Conservation (phyloP, 2,329 filamentous ascomycete species). For the Colletotrichum musicola region DNA sequence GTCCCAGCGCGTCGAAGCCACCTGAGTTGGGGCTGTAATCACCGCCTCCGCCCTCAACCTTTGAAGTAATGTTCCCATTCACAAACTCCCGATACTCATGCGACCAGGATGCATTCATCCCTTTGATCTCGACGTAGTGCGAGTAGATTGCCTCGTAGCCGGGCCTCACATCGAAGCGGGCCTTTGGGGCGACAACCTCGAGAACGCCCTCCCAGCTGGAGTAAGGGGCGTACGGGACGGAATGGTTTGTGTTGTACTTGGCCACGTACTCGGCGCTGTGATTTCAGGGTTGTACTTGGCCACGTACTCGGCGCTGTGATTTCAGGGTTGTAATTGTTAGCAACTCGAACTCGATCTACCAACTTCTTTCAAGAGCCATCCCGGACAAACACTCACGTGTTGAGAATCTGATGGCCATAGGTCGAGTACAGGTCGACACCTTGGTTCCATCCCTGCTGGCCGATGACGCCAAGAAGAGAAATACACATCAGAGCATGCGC, state of each 20-base stretch:
- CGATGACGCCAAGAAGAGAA: constrained; percentile 49
- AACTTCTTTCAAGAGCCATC: neutral
- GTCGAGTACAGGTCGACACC: constrained; percentile 51
- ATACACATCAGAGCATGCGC: constrained; percentile 53
- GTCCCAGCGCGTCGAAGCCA: neutral
- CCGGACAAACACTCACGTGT: constrained; percentile 29
- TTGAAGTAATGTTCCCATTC: constrained; percentile 46
- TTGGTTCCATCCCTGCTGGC: constrained; percentile 54
- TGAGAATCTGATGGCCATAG: constrained; percentile 40
- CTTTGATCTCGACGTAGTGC: constrained; percentile 48
- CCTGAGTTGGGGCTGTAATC: constrained; percentile 46
- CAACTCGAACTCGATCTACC: neutral
- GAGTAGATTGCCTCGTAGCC: constrained; percentile 50
- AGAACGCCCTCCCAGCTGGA: constrained; percentile 14
- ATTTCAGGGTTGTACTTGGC: constrained; percentile 22
- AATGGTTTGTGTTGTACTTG: constrained; percentile 23
- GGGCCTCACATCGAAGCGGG: constrained; percentile 13
- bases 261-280: constrained; percentile 17
- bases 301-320: constrained; percentile 8
- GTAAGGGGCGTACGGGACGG: constrained; percentile 18
- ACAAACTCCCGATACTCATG: constrained; percentile 43
- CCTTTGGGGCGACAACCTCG: neutral
- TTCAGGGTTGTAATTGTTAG: neutral
- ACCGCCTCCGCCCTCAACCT: constrained; percentile 58
- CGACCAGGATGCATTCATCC: constrained; percentile 43